Evolutionary conservation across 805 yeast genomes (phyloP).

Genomic region (Yarrowia divulgata): DNA sequence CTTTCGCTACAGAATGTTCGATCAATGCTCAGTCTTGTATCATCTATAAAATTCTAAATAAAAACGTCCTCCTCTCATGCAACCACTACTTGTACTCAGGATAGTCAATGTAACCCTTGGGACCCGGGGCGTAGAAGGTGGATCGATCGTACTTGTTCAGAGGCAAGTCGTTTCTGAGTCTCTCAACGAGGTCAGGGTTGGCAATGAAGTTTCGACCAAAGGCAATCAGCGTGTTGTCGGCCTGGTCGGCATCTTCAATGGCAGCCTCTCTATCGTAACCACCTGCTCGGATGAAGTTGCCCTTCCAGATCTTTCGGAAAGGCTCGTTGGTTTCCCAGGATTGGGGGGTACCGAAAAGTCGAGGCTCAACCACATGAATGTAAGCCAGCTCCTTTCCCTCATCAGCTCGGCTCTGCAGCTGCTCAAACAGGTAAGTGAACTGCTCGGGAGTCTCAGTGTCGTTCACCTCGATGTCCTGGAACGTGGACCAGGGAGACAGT

Average conservation of each 20-base stretch:
- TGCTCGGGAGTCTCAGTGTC: constrained; percentile 52
- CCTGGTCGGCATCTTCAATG: constrained; percentile 47
- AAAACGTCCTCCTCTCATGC: too few species aligned
- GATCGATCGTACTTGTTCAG: constrained; percentile 57
- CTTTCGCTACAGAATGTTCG: too few species aligned
- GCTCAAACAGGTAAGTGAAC: constrained; percentile 53
- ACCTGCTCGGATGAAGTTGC: constrained; percentile 56
- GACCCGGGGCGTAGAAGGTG: constrained; percentile 56
- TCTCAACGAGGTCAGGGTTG: constrained; percentile 63
- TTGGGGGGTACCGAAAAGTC: constrained; percentile 44
- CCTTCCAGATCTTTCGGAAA: constrained; percentile 56
- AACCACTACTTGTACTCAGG: background rate
- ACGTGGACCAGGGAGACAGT: constrained; percentile 45
- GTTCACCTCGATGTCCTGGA: constrained; percentile 45
- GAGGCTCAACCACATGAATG: constrained; percentile 53
- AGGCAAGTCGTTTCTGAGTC: constrained; percentile 54
- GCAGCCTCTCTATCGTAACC: constrained; percentile 43
- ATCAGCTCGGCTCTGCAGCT: constrained; percentile 53
- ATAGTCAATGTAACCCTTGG: constrained; percentile 52
- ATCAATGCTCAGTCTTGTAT: too few species aligned
- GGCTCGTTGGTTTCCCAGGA: constrained; percentile 41
- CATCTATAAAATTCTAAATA: too few species aligned
- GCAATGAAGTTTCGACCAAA: constrained; percentile 60
- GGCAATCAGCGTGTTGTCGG: constrained; percentile 49
- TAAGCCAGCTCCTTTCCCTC: constrained; percentile 52